Base-by-base conservation (phyloP, 1,284 basidiomycete species). In the Omphalotus olearius region DNA sequence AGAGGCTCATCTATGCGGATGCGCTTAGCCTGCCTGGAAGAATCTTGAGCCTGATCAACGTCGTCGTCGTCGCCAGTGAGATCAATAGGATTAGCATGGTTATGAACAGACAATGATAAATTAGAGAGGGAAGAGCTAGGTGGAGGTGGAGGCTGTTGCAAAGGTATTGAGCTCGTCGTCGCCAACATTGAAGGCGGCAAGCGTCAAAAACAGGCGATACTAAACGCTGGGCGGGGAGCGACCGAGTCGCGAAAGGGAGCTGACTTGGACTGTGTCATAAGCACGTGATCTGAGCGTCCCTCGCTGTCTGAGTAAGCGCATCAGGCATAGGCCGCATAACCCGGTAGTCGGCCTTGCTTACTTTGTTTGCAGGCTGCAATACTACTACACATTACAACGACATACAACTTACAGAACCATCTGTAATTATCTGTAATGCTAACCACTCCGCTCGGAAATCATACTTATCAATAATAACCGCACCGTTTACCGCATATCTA, bases 1-100 rank as follows among this genome's bases (percentile, higher is more conserved):
- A 33, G 43, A 52, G 46, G 45, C 43, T 44, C 47, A n/a, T 73
- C 73, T 47, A 68, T 63, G 49, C 74, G 69, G 33, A 64, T 62
- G 54, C 74, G 75, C 62, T 74, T 77, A 55, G 61, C 55, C 52
- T 57, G 64, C 63, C 69, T 61, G 33, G 62, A 57, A 37, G 66
- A 57, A 47, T 58, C 51, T 57, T 63, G 62, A 45, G 62, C 56
- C 41, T 60, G 50, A 48, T 36, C 18, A 25, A 45, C 60, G 55
- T 67, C 63, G 56, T 74, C 73, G 63, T 81, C 80, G 63, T 82
- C 80, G 47, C 69, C 66, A n/a, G 82, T 84, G 55, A 84, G 71
- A 70, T 84, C 82, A 59, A 83, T 84, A 57, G 72, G 75, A 54
- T 73, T 52, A 23, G 51, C 40, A 18, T 33, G 45, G 41, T 42